Percentiles rank a stretch among this genome's conserved stretches.
Conservation (phyloP, 805 yeast species). For the Wickerhamiella shivajii region DNA sequence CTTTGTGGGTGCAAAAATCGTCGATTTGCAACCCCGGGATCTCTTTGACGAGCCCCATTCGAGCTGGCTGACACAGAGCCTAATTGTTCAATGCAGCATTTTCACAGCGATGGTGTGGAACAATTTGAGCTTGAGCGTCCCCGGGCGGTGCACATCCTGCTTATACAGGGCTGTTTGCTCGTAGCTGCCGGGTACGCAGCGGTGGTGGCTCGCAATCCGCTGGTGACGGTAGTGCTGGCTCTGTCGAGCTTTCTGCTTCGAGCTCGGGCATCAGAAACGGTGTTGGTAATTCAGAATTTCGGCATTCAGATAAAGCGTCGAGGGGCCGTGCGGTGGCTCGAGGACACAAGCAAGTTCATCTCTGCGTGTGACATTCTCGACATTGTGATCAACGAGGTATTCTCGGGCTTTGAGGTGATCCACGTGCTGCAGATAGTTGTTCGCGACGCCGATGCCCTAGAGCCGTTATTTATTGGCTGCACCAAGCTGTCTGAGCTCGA, state of each 20-base stretch:
- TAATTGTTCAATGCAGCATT: no score
- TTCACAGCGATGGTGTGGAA: no score
- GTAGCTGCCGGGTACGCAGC: no score
- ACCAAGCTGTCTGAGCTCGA: constrained; percentile 15
- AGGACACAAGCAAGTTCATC: constrained; percentile 31
- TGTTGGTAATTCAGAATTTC: constrained; percentile 31
- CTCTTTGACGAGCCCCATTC: constrained; percentile 26
- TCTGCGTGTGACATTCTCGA: constrained; percentile 46
- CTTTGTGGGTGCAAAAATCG: constrained; percentile 16
- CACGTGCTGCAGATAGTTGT: constrained; percentile 49
- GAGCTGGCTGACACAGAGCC: no score
- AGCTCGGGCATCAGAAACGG: constrained; percentile 20
- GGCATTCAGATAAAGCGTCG: constrained; percentile 34
- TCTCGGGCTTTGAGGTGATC: constrained; percentile 49
- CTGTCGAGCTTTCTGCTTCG: background rate
- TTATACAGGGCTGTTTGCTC: no score
- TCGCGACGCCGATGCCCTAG: constrained; percentile 24
- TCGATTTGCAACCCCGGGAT: constrained; percentile 34
- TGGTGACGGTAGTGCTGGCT: no score
- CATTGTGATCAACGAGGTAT: constrained; percentile 62
- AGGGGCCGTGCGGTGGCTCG: constrained; percentile 20
- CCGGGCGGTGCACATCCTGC: no score
- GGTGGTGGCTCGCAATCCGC: no score
- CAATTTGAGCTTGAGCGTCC: no score
- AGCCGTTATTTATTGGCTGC: constrained; percentile 20